phyloP scores from a whole-genome alignment of 176 grass and related monocot species.

The Dactylis glomerata region DNA sequence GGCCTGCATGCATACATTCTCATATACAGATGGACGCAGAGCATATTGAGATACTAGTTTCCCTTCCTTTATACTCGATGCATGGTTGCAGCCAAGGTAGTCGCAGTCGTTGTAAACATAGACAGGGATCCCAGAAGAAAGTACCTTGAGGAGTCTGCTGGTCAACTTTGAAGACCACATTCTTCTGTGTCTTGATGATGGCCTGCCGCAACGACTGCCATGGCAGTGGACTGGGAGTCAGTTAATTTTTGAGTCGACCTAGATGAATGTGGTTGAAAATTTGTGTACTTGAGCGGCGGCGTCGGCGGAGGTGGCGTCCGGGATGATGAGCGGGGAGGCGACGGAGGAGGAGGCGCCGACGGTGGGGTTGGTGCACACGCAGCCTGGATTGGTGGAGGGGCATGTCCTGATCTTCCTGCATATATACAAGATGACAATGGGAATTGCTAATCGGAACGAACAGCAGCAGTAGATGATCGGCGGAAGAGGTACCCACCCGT shows the following conservation, averaged over 20 bases:
- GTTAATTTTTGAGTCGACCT: not conserved
- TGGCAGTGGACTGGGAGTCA: not conserved
- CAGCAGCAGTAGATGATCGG: not conserved
- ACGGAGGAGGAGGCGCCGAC: constrained; percentile 63
- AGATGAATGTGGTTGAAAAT: not conserved
- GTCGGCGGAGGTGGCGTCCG: constrained; percentile 40
- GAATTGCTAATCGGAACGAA: not conserved
- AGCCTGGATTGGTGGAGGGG: constrained; percentile 80
- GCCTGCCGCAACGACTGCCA: constrained; percentile 61
- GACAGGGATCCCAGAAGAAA: not conserved
- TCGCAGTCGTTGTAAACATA: not conserved
- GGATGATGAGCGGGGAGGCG: constrained; percentile 75
- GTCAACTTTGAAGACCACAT: constrained; percentile 56
- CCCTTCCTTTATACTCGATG: too few relatives aligned
- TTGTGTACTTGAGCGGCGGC: constrained; percentile 22
- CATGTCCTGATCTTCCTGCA: constrained; percentile 85
- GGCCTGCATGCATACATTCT: constrained; percentile 35
- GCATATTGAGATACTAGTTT: too few relatives aligned
- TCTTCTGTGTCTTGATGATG: constrained; percentile 69
- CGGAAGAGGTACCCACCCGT: constrained; percentile 43
- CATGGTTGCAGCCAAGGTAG: too few relatives aligned
- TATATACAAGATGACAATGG: not conserved
- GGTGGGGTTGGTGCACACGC: constrained; percentile 78
- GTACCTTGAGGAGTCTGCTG: constrained; percentile 59
- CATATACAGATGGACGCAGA: not conserved